Conservation (phyloP, 1,284 basidiomycete genomes). For the Leccinum griseonigrum region DNA sequence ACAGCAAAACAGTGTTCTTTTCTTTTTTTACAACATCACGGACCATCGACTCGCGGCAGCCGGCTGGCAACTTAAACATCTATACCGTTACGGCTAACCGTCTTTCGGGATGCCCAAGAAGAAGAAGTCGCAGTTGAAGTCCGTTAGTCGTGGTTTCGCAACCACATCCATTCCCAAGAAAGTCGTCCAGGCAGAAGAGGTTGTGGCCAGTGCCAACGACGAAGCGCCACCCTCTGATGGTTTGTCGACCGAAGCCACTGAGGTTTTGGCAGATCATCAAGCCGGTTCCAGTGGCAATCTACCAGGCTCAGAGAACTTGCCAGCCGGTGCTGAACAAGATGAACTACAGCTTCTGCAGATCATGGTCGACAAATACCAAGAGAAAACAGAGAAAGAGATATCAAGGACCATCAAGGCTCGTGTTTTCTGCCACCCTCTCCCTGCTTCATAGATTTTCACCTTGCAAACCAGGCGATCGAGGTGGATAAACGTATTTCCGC, state of each 20-base stretch:
- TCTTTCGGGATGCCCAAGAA: constrained; percentile 71
- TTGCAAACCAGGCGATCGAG: constrained; percentile 64
- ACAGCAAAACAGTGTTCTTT: not conserved
- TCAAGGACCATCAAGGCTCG: constrained; percentile 53
- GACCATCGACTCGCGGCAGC: not conserved
- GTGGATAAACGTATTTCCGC: constrained; percentile 78
- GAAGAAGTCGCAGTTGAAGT: constrained; percentile 82
- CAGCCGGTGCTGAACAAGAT: constrained; percentile 39
- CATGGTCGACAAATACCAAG: constrained; percentile 81
- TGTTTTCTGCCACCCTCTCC: not conserved
- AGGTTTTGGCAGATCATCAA: constrained; percentile 2
- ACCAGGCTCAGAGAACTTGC: constrained; percentile 22
- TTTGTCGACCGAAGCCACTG: constrained; percentile 7
- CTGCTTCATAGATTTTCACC: constrained; percentile 4
- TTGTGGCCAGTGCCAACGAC: constrained; percentile 12
- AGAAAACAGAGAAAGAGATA: constrained; percentile 89
- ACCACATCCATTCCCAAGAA: constrained; percentile 91
- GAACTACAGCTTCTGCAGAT: constrained; percentile 56
- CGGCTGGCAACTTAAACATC: not conserved
- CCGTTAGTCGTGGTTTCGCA: constrained; percentile 75
- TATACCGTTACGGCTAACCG: not conserved
- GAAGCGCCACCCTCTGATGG: constrained; percentile 8
- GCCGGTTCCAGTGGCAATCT: constrained; percentile 5
- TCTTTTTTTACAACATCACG: not conserved
- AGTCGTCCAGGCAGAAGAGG: constrained; percentile 37